phyloP scores from a whole-genome alignment of 805 yeast species.

The Grigorovia yakushimaensis region DNA sequence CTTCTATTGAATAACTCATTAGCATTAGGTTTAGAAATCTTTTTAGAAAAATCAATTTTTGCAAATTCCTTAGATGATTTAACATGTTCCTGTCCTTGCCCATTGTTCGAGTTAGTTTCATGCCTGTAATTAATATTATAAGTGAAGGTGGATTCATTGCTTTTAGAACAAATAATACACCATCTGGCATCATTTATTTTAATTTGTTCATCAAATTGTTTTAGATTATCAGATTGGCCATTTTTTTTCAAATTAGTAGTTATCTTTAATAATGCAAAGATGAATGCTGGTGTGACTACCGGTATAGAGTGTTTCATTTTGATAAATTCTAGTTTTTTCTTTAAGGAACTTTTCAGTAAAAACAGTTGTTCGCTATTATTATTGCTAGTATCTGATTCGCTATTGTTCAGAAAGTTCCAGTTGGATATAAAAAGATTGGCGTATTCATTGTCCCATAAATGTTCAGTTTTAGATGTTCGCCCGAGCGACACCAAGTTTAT shows the following conservation, averaged over 20 bases:
- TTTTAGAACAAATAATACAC: conserved; percentile 28
- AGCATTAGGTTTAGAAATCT: neutral
- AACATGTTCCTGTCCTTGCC: neutral
- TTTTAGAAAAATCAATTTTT: neutral
- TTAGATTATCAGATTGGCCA: neutral
- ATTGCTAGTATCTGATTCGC: conserved; percentile 1
- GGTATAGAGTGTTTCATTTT: conserved; percentile 25
- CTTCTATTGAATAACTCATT: neutral
- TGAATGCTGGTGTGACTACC: conserved; percentile 24
- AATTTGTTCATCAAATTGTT: neutral
- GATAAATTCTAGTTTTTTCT: conserved; percentile 26
- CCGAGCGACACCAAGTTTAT: conserved; percentile 23
- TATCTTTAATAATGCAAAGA: conserved; percentile 19
- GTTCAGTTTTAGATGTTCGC: conserved; percentile 18
- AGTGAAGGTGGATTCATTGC: conserved; percentile 11
- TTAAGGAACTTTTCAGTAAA: conserved; percentile 26
- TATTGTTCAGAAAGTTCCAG: neutral
- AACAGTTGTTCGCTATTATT: conserved; percentile 12
- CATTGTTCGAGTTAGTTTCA: neutral
- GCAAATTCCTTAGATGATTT: neutral
- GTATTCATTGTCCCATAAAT: conserved; percentile 24
- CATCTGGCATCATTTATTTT: conserved; percentile 23
- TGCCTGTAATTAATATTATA: conserved; percentile 9
- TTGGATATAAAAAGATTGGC: conserved; percentile 17
- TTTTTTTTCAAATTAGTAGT: neutral